Percentiles rank a stretch among this genome's conserved stretches.
These are phyloP conservation scores for Encephalitozoon cuniculi DNA, from an alignment of 371 early-diverging fungal species.

Conservation along the genomic window DNA sequence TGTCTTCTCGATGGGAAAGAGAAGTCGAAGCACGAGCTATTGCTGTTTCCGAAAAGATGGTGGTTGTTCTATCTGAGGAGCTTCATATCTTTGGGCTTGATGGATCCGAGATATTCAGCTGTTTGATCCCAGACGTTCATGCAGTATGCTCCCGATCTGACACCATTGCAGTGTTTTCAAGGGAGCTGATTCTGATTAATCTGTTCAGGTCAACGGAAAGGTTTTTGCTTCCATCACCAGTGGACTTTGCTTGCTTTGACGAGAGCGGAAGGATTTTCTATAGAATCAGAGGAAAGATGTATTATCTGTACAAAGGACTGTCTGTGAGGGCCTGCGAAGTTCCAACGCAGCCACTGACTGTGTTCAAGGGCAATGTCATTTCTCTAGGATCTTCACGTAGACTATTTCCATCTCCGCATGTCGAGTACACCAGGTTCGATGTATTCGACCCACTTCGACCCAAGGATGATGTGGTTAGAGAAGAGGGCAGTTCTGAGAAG, in stretches of 20 bases:
- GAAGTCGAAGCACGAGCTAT: background rate
- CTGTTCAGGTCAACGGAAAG: background rate
- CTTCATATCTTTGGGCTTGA: background rate
- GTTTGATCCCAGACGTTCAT: background rate
- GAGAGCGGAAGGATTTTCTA: background rate
- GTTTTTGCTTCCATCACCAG: background rate
- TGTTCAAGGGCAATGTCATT: constrained; percentile 1
- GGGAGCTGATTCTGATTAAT: background rate
- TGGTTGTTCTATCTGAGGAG: background rate
- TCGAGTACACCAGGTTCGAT: constrained; percentile 15
- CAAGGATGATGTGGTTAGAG: background rate
- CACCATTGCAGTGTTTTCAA: background rate
- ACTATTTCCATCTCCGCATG: constrained; percentile 12
- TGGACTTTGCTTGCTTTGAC: background rate
- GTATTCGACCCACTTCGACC: background rate
- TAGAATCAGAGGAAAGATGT: constrained; percentile 8
- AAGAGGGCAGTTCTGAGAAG: background rate
- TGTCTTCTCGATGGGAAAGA: background rate
- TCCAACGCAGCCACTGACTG: background rate
- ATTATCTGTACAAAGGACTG: background rate
- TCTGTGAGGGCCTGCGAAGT: background rate
- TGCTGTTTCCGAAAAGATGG: background rate
- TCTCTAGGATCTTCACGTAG: background rate
- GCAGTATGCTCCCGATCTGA: background rate
- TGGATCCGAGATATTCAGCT: constrained; percentile 21